These are phyloP conservation scores for Melaleuca alternifolia DNA, from an alignment of 345 rosid species.

Conservation along the genomic window DNA sequence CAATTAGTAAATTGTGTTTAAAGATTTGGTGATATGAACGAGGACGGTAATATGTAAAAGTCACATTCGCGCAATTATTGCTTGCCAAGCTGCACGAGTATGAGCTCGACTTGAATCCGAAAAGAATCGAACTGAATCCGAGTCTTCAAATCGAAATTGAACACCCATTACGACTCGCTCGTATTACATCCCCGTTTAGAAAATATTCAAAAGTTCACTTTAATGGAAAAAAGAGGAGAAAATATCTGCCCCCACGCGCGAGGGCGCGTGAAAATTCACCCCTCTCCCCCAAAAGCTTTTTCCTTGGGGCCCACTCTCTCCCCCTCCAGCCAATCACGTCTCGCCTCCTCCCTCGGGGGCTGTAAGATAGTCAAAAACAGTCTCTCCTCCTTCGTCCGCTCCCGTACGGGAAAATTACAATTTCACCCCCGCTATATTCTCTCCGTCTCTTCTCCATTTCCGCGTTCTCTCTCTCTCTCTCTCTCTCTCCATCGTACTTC, in stretches of 20 bases:
- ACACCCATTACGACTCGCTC: background rate
- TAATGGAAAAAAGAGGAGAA: background rate
- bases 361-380: background rate
- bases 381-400: background rate
- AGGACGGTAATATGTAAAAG: background rate
- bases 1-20: fast-evolving
- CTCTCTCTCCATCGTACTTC: background rate
- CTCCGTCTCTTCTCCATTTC: background rate
- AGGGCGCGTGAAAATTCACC: background rate
- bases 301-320: background rate
- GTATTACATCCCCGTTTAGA: no score
- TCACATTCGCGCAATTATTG: background rate
- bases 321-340: background rate
- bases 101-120: background rate
- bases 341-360: background rate
- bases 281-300: background rate
- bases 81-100: background rate
- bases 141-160: background rate
- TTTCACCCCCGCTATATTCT: background rate
- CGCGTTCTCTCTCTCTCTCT: background rate
- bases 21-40: background rate
- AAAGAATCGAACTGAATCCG: background rate
- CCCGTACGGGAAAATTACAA: background rate
- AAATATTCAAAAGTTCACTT: background rate
- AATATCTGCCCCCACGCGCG: background rate